Conservation (phyloP, 208 protist species). For the Vickermania ingenoplastis region DNA sequence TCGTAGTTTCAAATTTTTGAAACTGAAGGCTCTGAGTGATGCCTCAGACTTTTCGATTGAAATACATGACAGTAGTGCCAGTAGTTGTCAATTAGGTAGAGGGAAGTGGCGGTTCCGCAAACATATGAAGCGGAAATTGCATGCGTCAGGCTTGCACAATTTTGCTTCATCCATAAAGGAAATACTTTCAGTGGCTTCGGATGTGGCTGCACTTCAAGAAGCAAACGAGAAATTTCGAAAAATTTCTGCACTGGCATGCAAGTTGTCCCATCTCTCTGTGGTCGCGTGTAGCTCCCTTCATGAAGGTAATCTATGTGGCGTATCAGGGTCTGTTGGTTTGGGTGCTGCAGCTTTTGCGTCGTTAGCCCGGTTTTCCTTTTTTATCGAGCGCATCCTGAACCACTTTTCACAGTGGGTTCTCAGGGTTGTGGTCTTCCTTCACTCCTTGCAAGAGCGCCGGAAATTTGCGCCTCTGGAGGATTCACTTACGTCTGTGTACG, state of each 20-base stretch:
- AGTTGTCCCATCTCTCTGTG: no score
- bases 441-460: not conserved
- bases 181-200: conserved; percentile 23
- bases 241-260: no score
- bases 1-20: conserved; percentile 14
- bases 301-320: no score
- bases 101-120: conserved; percentile 12
- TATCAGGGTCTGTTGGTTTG: conserved; percentile 15
- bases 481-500: no score
- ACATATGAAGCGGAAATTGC: conserved; percentile 7
- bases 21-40: not conserved
- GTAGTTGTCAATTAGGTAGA: no score
- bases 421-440: conserved; percentile 22
- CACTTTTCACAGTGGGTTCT: conserved; percentile 36
- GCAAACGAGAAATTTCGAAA: conserved; percentile 8
- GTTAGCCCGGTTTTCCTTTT: conserved; percentile 21
- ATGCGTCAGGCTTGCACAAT: not conserved
- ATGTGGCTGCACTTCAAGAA: conserved; percentile 21
- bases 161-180: conserved; percentile 12
- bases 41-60: no score
- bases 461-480: not conserved
- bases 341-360: conserved; percentile 16
- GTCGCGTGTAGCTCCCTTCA: no score
- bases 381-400: conserved; percentile 22
- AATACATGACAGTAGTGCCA: no score